Base-by-base conservation (phyloP, 139 green algal genomes). In the Limnomonas spitsbergensis region DNA sequence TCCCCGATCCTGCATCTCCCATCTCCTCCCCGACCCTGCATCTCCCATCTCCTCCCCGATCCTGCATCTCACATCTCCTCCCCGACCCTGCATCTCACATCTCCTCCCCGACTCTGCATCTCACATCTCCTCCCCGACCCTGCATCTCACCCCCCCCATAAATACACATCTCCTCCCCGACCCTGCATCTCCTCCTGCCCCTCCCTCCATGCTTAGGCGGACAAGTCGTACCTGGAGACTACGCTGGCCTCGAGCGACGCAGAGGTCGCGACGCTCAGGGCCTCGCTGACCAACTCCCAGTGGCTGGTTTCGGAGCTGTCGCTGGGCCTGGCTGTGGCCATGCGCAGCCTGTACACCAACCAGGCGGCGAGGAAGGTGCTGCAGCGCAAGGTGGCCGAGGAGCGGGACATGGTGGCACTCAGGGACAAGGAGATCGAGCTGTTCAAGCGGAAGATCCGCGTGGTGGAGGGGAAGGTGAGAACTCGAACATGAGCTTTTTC, bases 381-480 rank as follows among this genome's bases (percentile, higher is more conserved):
- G 24, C 40, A 78, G 42, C 7, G 31, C 2, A 68, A 27, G 40
- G 26, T 78, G 3, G 31, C 4, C 4, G 31, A 40, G 34, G 42
- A 78, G 9, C 37, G 72, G 32, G n/a, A 40, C n/a, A 40, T 34
- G 27, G 7, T 36, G 6, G 29, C 26, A 37, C 26, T 20, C 7
- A 7, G 6, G 6, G 29, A 72, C 9, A 34, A 37, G 27, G 61
- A 72, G 7, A 36, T 72, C 7, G 61, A 72, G 29, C 27, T 39
- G 61, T 7, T 7, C 9, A 34, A 72, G 29, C 26, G 61, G 27
- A 72, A 7, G 9, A 37, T 37, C 9, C 61, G 61, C 26, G 29
- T 72, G 9, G 6, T 72, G 27, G 27, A 72, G 61, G 61, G 61
- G 26, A 72, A 72, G 29, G 61, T 72, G 61, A 34, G 61, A n/a